Evolutionary conservation across 2,329 filamentous ascomycete genomes (phyloP), one percentile per base, ranked within the genome.

Genomic region (Aulographum hederae): DNA sequence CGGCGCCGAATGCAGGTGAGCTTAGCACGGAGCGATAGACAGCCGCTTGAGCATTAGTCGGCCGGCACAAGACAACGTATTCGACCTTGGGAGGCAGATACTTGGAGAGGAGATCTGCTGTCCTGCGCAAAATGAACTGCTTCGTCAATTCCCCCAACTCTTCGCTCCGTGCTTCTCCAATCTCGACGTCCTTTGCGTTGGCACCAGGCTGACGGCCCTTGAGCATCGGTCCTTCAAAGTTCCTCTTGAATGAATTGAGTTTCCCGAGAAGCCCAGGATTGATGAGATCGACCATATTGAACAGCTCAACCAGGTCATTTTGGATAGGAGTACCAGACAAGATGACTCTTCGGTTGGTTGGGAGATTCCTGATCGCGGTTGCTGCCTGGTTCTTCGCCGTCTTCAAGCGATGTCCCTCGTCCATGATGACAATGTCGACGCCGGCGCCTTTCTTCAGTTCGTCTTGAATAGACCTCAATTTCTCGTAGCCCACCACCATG

Each of bases 401-500:
- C 50, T 78, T 78, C 25, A 78, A 53, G 29, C 73, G 57, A 43
- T 78, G 73, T 0, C 73, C 72, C 51, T 78, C 73, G 41, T 78
- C 73, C n/a, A 70, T 70, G 41, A 78, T 67, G 34, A 78, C 64
- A 34, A 78, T 75, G 44, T 80, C 76, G 30, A 81, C 67, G 2
- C 68, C 66, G 33, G 56, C 51, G 5, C 68, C 69, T 43, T 69
- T 69, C 38, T 69, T 65, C 28, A 80, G 51, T 32, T 75, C 70
- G 31, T 73, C 70, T 38, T 76, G 68, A 2, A 79, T 67, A 4
- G 61, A 64, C 30, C 72, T 62, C 18, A 79, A 53, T 50, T 74
- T 75, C 47, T 80, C 75, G 43, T 80, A 80, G 2, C 75, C 75
- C 35, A 80, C 69, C 39, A 80, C 74, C 71, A 79, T 73, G 16